Evolutionary conservation across 2,329 filamentous ascomycete species (phyloP).

Genomic region (Xylariaceae sp.): DNA sequence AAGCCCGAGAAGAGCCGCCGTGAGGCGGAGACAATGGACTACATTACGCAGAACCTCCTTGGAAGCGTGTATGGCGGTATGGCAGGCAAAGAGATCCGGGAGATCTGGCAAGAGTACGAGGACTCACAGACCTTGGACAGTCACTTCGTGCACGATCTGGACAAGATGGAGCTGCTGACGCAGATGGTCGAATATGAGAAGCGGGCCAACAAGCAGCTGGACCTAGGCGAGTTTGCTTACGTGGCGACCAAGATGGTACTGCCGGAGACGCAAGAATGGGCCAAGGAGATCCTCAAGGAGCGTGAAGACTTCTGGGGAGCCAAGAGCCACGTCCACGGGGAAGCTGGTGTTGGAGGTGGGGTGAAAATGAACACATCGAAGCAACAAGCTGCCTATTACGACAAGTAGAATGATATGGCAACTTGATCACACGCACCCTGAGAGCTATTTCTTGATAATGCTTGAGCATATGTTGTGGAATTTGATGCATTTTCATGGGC

Average conservation of each 20-base stretch:
- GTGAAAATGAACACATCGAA: slow-evolving; percentile 32
- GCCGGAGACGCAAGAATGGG: slow-evolving; percentile 78
- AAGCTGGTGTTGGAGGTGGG: slow-evolving; percentile 36
- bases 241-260: slow-evolving; percentile 71
- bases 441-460: no score
- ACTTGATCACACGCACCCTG: slow-evolving; percentile 4
- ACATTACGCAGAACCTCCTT: slow-evolving; percentile 69
- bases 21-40: slow-evolving; percentile 89
- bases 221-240: slow-evolving; percentile 82
- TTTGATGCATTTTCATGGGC: no score
- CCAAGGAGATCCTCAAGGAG: slow-evolving; percentile 70
- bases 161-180: slow-evolving; percentile 91
- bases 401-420: slow-evolving; percentile 11
- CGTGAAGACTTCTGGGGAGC: slow-evolving; percentile 67
- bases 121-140: slow-evolving; percentile 79
- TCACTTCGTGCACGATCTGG: slow-evolving; percentile 90
- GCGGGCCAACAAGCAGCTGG: slow-evolving; percentile 56
- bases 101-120: slow-evolving; percentile 94
- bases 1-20: slow-evolving; percentile 88
- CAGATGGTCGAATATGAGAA: slow-evolving; percentile 98
- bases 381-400: slow-evolving; percentile 49
- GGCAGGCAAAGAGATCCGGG: slow-evolving; percentile 66
- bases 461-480: no score
- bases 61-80: slow-evolving; percentile 68
- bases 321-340: slow-evolving; percentile 43